Evolutionary conservation across 148 eudicot species (phyloP).

Genomic region (Fallopia convolvulus): DNA sequence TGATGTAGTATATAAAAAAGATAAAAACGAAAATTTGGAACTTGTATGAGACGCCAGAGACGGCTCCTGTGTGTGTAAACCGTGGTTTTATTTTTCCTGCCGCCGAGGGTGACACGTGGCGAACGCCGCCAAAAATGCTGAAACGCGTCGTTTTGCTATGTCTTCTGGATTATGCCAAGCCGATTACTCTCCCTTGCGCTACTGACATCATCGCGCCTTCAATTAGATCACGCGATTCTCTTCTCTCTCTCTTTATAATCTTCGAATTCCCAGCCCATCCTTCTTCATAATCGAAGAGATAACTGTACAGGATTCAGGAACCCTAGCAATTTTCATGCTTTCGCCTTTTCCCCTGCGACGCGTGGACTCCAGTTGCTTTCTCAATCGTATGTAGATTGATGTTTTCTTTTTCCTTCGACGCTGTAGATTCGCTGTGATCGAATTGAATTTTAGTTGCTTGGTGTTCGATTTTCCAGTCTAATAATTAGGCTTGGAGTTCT

Average conservation of each 20-base stretch:
- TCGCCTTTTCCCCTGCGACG: background rate
- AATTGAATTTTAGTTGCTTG: constrained; percentile 7
- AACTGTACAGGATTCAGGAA: background rate
- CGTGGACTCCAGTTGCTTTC: background rate
- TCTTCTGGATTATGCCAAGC: background rate
- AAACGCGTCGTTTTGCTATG: constrained; percentile 9
- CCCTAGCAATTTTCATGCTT: background rate
- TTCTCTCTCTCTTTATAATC: background rate
- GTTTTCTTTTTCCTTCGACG: background rate
- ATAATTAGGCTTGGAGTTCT: background rate
- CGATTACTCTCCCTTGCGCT: background rate
- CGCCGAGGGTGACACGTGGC: background rate
- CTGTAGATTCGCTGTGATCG: background rate
- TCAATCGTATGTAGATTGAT: background rate
- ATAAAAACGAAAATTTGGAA: background rate
- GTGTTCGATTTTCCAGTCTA: background rate
- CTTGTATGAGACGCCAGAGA: background rate
- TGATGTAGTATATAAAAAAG: too few species aligned
- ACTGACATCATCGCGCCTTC: constrained; percentile 10
- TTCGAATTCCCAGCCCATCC: background rate
- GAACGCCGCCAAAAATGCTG: background rate
- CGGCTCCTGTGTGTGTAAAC: background rate
- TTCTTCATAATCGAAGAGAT: background rate
- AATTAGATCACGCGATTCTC: constrained; percentile 11
- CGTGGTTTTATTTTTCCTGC: background rate